Conservation (phyloP, 2,329 filamentous ascomycete genomes). For the Diaporthe sp. region DNA sequence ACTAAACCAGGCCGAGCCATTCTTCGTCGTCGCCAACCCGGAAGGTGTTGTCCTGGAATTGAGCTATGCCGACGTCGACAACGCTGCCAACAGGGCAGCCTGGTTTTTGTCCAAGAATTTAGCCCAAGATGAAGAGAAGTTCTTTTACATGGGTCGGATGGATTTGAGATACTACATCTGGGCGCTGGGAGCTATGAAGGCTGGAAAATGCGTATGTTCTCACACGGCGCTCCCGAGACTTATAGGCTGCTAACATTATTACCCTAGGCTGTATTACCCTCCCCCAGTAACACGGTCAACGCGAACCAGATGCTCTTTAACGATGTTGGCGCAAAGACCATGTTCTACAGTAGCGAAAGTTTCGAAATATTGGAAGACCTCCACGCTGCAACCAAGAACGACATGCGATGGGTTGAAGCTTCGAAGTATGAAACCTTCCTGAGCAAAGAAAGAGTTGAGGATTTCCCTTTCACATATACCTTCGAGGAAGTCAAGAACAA, state of each 20-base stretch:
- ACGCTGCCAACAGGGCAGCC: conserved; percentile 43
- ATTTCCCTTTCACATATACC: conserved; percentile 34
- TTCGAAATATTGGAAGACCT: conserved; percentile 36
- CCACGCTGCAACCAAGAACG: conserved; percentile 35
- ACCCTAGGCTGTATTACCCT: conserved; percentile 25
- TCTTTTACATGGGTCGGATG: conserved; percentile 39
- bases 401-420: conserved; percentile 28
- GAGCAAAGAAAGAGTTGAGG: conserved; percentile 32
- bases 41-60: conserved; percentile 39
- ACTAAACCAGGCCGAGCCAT: conserved; percentile 8
- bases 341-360: conserved; percentile 39
- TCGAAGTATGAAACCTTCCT: conserved; percentile 34
- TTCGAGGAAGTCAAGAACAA: conserved; percentile 41
- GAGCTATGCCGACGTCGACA: conserved; percentile 43
- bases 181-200: conserved; percentile 38
- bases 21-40: conserved; percentile 18
- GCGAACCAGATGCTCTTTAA: conserved; percentile 33
- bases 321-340: conserved; percentile 39
- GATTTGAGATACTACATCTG: conserved; percentile 41
- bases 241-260: not conserved
- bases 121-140: conserved; percentile 33
- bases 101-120: conserved; percentile 43
- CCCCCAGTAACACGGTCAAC: conserved; percentile 31
- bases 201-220: conserved; percentile 36
- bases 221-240: no score